A percentile compares a stretch with the other conserved stretches of the same genome.
Conservation (phyloP, 805 yeast species). For the Kuraishia cidri region DNA sequence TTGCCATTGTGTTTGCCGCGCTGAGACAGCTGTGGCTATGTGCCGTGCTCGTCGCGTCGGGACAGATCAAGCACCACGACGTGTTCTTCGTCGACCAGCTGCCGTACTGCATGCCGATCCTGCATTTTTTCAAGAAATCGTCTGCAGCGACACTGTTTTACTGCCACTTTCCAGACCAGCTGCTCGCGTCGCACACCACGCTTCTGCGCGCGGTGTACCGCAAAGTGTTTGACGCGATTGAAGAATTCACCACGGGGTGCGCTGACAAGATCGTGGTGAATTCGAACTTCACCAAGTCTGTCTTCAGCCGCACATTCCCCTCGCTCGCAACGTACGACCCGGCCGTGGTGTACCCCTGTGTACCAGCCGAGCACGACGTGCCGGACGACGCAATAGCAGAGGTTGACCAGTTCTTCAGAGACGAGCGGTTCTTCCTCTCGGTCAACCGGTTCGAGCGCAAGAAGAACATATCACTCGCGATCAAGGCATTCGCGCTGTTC, state of each 20-base stretch:
- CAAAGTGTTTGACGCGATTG: slow-evolving; percentile 74
- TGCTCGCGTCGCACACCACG: slow-evolving; percentile 53
- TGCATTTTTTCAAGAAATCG: slow-evolving; percentile 33
- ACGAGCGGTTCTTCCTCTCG: slow-evolving; percentile 46
- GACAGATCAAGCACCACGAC: slow-evolving; percentile 47
- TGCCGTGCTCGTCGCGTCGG: slow-evolving; percentile 31
- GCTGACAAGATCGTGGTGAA: slow-evolving; percentile 84
- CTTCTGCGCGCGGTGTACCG: slow-evolving; percentile 59
- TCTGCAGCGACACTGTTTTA: slow-evolving; percentile 63
- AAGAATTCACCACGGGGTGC: slow-evolving; percentile 67
- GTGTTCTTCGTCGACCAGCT: slow-evolving; percentile 82
- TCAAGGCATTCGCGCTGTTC: slow-evolving; percentile 51
- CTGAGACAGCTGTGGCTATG: slow-evolving; percentile 71
- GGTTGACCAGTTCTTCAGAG: slow-evolving; percentile 23
- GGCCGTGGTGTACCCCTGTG: slow-evolving; percentile 72
- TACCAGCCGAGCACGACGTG: slow-evolving; percentile 29
- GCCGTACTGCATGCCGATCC: slow-evolving; percentile 71
- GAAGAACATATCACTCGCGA: slow-evolving; percentile 74
- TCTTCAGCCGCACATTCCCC: slow-evolving; percentile 59
- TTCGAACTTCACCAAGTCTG: slow-evolving; percentile 69
- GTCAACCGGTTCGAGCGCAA: slow-evolving; percentile 86
- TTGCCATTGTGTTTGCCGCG: slow-evolving; percentile 76
- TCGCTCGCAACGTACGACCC: slow-evolving; percentile 29
- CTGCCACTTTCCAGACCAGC: slow-evolving; percentile 94
- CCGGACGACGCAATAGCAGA: slow-evolving; percentile 18